A percentile compares a stretch with the other conserved stretches of the same genome.
Conservation (phyloP, 805 yeast species). For the Candida maris region DNA sequence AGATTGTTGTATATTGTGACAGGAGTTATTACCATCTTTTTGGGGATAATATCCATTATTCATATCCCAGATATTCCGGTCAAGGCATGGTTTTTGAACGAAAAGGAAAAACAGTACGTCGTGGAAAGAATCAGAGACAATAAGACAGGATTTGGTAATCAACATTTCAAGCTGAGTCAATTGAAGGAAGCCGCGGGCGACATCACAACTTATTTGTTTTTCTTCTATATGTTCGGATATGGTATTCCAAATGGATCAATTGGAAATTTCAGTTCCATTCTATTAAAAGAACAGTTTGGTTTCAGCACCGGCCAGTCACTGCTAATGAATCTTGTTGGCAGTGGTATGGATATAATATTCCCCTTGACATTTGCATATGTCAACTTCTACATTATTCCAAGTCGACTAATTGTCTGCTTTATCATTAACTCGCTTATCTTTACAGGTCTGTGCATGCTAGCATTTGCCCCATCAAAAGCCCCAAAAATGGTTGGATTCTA, state of each 20-base stretch:
- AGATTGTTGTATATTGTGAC: constrained; percentile 53
- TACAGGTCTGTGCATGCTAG: constrained; percentile 31
- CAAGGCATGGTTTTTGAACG: constrained; percentile 37
- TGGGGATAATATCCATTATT: constrained; percentile 44
- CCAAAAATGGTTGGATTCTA: constrained; percentile 25
- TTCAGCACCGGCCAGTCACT: constrained; percentile 27
- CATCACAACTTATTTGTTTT: constrained; percentile 42
- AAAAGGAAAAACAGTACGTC: constrained; percentile 32
- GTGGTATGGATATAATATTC: constrained; percentile 30
- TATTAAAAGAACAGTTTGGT: constrained; percentile 32
- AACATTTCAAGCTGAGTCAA: constrained; percentile 27
- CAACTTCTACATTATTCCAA: constrained; percentile 17
- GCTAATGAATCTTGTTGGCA: constrained; percentile 36
- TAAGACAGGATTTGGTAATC: constrained; percentile 25
- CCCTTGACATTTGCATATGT: constrained; percentile 30
- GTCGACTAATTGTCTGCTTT: constrained; percentile 24
- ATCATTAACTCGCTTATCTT: constrained; percentile 22
- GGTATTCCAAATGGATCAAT: constrained; percentile 35
- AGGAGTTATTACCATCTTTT: constrained; percentile 53
- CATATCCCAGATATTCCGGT: constrained; percentile 57
- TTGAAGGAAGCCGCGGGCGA: constrained; percentile 26
- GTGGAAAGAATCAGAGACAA: constrained; percentile 27
- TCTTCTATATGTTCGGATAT: constrained; percentile 27
- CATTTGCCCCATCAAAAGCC: constrained; percentile 27
- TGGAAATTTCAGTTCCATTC: constrained; percentile 44